These are phyloP conservation scores for Gastrodia elata DNA, from an alignment of 106 monocot species.

Conservation along the genomic window DNA sequence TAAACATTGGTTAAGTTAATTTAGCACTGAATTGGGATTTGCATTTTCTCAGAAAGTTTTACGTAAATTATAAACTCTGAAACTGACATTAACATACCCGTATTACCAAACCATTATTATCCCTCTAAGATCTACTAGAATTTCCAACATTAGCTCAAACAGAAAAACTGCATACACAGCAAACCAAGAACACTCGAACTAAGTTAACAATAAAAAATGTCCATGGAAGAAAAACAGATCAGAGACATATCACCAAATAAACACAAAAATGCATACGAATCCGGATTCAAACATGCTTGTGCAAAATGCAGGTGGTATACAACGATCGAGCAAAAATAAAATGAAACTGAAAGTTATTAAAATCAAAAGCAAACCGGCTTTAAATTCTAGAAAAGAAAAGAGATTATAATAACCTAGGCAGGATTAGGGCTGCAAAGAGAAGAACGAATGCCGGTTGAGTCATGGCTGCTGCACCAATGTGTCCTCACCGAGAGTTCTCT, in stretches of 20 bases:
- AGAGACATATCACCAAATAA: neutral
- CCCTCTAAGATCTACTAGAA: too few relatives aligned
- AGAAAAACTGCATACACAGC: neutral
- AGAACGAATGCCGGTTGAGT: neutral
- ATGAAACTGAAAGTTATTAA: neutral
- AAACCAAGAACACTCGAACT: neutral
- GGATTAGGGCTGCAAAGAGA: conserved; percentile 6
- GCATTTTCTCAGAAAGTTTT: too few relatives aligned
- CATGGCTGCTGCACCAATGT: conserved; percentile 2
- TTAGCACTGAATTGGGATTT: too few relatives aligned
- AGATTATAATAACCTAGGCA: conserved; percentile 6
- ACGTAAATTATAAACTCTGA: too few relatives aligned
- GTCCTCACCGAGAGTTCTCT: too few relatives aligned
- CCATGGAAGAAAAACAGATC: neutral
- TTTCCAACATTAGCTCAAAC: too few relatives aligned
- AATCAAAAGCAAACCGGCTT: neutral
- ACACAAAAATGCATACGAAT: neutral
- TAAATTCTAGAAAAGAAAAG: neutral
- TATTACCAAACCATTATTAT: too few relatives aligned
- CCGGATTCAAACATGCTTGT: neutral
- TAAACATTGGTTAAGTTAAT: too few relatives aligned
- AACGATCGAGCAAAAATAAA: neutral
- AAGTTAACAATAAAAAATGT: too few relatives aligned
- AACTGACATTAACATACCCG: too few relatives aligned
- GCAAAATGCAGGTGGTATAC: neutral